Evolutionary conservation across 1,284 basidiomycete species (phyloP), one percentile per base, ranked within the genome.

Genomic region (Sanghuangporus baumii): DNA sequence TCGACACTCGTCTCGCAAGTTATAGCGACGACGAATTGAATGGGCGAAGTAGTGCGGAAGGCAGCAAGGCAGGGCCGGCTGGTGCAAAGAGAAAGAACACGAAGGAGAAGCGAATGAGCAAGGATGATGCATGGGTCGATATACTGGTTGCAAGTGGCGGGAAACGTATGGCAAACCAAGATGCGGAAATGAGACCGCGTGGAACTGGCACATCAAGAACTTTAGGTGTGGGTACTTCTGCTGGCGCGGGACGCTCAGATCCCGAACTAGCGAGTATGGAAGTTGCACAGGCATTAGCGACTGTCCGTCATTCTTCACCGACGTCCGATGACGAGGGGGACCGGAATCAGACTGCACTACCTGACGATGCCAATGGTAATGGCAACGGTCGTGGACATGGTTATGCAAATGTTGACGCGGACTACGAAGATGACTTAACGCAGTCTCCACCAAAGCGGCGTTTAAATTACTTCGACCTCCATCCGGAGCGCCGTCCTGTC

Each of bases 61-160:
- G 59, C 1, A 48, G 67, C 69, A 67, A 70, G 51, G 69, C 20
- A 67, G 72, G 18, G 69, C 71, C 41, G 70, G 73, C 3, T 50
- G 70, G 6, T 71, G 69, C 51, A 43, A 65, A 40, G 38, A 46
- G 18, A 48, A 31, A 23, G 18, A 68, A 69, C 61, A 83, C 78
- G 76, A 82, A 83, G 64, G 76, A 80, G 62, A 78, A 81, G 60
- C 73, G 84, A 61, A 76, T 81, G 69, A 81, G 81, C n/a, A 84
- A 81, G 66, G 81, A 85, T 63, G 88, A 90, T 70, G 87, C 87
- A 1, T 91, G 89, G 88, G 87, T 91, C 65, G 93, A 94, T 74
- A 94, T 94, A 51, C 76, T 94, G 5, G 89, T 94, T 9, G 87
- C 87, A 50, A 84, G 79, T 54, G 84, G 83, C 64, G 76, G 74